These are phyloP conservation scores for Curvularia sp. DNA, from an alignment of 2,329 filamentous ascomycete genomes.

Conservation along the genomic window DNA sequence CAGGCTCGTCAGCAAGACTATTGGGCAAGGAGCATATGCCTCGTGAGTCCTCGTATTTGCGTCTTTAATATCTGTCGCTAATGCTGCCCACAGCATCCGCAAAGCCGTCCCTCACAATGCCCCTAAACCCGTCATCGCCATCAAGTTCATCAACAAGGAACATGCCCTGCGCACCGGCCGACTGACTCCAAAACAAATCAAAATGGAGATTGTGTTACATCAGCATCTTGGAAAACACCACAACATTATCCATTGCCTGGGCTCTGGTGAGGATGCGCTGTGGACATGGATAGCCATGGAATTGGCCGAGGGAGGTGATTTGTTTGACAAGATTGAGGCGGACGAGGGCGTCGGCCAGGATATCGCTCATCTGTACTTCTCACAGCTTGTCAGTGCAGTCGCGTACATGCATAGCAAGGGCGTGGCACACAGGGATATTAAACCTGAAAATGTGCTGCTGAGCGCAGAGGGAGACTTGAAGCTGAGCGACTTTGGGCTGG, in stretches of 20 bases:
- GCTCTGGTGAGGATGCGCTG: conserved; percentile 79
- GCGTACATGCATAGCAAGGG: conserved; percentile 96
- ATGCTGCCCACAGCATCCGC: conserved; percentile 65
- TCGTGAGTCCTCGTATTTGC: conserved; percentile 61
- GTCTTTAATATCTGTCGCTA: not conserved
- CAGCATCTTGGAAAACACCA: conserved; percentile 85
- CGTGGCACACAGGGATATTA: conserved; percentile 79
- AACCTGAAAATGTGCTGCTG: conserved; percentile 91
- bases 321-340: conserved; percentile 99
- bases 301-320: conserved; percentile 89
- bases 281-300: conserved; percentile 99
- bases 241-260: conserved; percentile 93
- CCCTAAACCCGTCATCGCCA: conserved; percentile 82
- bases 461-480: conserved; percentile 86
- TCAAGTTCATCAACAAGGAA: conserved; percentile 98
- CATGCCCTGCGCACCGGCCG: conserved; percentile 90
- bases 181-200: conserved; percentile 85
- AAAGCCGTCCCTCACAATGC: conserved; percentile 81
- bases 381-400: conserved; percentile 87
- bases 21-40: conserved; percentile 95
- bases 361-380: conserved; percentile 95
- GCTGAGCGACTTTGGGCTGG: conserved; percentile 95
- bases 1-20: conserved; percentile 92
- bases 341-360: conserved; percentile 94
- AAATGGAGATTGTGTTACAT: conserved; percentile 91